Percentiles rank a stretch among this genome's conserved stretches.
phyloP scores from a whole-genome alignment of 768 basidiomycete species.

The Krasilnikovozyma curviuscula region DNA sequence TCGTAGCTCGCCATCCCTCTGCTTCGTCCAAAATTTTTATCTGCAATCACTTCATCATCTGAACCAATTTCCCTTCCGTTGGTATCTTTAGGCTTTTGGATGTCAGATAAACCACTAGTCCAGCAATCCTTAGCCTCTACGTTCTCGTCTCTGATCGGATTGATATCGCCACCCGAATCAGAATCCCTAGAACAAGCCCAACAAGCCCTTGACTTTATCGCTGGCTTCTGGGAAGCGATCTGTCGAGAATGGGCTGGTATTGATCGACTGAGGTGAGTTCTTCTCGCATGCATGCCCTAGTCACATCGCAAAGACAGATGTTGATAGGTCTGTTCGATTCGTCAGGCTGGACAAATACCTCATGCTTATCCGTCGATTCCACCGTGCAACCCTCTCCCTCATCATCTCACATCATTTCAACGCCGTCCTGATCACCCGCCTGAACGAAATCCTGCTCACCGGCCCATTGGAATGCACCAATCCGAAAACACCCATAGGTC shows the following conservation, averaged over 20 bases:
- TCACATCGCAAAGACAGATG: background rate
- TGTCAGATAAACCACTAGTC: conserved; percentile 95
- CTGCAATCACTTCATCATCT: background rate
- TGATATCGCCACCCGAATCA: conserved; percentile 35
- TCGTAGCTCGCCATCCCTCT: conserved; percentile 19
- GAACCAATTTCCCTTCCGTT: background rate
- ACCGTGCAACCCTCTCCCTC: conserved; percentile 66
- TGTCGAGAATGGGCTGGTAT: conserved; percentile 88
- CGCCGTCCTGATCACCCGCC: conserved; percentile 34
- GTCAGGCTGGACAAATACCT: conserved; percentile 90
- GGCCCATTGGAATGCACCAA: no score
- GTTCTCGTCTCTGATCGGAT: conserved; percentile 59
- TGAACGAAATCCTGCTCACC: conserved; percentile 47
- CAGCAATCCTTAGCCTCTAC: conserved; percentile 79
- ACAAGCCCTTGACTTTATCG: conserved; percentile 50
- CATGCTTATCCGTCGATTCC: conserved; percentile 74
- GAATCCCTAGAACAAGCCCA: conserved; percentile 16
- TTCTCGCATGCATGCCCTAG: background rate
- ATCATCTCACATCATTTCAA: conserved; percentile 57
- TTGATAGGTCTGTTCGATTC: background rate
- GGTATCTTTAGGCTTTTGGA: conserved; percentile 66
- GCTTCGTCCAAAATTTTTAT: background rate
- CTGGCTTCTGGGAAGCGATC: conserved; percentile 76
- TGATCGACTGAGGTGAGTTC: conserved; percentile 59
- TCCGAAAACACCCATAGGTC: no score